Evolutionary conservation across 2,329 filamentous ascomycete genomes (phyloP), one percentile per base, ranked within the genome.

Genomic region (Cyphellophora europaea): DNA sequence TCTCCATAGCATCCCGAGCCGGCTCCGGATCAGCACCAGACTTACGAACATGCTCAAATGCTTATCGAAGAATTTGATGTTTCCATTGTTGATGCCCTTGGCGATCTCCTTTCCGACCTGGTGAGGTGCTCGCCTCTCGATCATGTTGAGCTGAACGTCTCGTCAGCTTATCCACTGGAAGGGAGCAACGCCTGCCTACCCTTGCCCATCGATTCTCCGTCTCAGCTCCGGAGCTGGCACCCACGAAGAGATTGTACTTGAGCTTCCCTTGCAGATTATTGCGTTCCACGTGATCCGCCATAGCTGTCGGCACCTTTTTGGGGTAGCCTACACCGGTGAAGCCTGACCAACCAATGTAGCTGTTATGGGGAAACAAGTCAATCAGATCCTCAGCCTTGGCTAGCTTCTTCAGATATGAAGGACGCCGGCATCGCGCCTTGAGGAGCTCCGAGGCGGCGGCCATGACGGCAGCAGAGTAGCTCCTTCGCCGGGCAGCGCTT

Each of bases 131-230:
- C 86, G 74, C 38, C 85, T 72, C 64, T 89, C 80, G 51, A 93
- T 93, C 86, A 93, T 93, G 62, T 93, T 80, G 44, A 89, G 66
- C 4, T 66, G 61, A n/a, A n/a, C n/a, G n/a, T n/a, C n/a, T n/a
- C n/a, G n/a, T n/a, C n/a, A n/a, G n/a, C n/a, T n/a, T n/a, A n/a
- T n/a, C n/a, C n/a, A n/a, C n/a, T n/a, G n/a, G n/a, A n/a, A n/a
- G n/a, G n/a, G n/a, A n/a, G n/a, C n/a, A n/a, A n/a, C n/a, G n/a
- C n/a, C n/a, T n/a, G n/a, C n/a, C n/a, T n/a, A n/a, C n/a, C n/a
- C n/a, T n/a, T n/a, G 87, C 86, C 87, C 87, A 93, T 59, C 86
- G 72, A 61, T 91, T 91, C 66, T 93, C 86, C 0, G 86, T 93
- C 64, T 91, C 86, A 12, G 85, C 82, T 23, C 86, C 86, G 11